These are phyloP conservation scores for Leucogyrophana mollusca DNA, from an alignment of 768 basidiomycete genomes.

Conservation along the genomic window DNA sequence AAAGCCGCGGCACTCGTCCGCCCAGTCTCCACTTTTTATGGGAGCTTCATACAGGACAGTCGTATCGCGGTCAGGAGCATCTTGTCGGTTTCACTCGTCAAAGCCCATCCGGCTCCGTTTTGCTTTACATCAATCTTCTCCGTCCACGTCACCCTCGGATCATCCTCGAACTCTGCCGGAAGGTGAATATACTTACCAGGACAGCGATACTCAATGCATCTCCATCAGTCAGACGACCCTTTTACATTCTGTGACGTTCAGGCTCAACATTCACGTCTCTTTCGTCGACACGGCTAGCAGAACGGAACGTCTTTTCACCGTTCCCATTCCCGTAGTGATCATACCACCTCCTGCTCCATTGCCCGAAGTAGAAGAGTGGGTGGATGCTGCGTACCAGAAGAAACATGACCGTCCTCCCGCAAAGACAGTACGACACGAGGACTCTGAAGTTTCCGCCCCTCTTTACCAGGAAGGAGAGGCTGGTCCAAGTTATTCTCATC, in stretches of 20 bases:
- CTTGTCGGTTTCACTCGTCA: constrained; percentile 84
- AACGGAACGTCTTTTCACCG: constrained; percentile 63
- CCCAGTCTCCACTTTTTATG: constrained; percentile 37
- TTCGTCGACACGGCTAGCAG: constrained; percentile 72
- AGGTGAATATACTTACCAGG: constrained; percentile 43
- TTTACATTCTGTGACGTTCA: constrained; percentile 80
- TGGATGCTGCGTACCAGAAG: constrained; percentile 80
- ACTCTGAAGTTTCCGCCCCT: constrained; percentile 57
- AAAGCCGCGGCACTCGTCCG: constrained; percentile 37
- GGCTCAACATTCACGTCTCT: constrained; percentile 68
- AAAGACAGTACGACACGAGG: constrained; percentile 69
- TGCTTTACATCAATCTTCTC: constrained; percentile 66
- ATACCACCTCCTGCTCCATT: constrained; percentile 77
- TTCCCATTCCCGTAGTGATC: constrained; percentile 68
- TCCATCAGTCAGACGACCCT: constrained; percentile 81
- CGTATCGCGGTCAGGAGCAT: constrained; percentile 85
- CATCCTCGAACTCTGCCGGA: constrained; percentile 42
- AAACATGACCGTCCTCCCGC: constrained; percentile 83
- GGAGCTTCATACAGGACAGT: constrained; percentile 49
- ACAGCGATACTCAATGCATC: constrained; percentile 64
- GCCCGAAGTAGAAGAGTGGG: constrained; percentile 68
- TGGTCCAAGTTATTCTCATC: constrained; percentile 68
- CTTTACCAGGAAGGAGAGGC: constrained; percentile 70
- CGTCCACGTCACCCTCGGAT: constrained; percentile 48
- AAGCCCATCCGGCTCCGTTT: constrained; percentile 77